Evolutionary conservation across 2,329 filamentous ascomycete genomes (phyloP).

Genomic region (Alternaria longipes): DNA sequence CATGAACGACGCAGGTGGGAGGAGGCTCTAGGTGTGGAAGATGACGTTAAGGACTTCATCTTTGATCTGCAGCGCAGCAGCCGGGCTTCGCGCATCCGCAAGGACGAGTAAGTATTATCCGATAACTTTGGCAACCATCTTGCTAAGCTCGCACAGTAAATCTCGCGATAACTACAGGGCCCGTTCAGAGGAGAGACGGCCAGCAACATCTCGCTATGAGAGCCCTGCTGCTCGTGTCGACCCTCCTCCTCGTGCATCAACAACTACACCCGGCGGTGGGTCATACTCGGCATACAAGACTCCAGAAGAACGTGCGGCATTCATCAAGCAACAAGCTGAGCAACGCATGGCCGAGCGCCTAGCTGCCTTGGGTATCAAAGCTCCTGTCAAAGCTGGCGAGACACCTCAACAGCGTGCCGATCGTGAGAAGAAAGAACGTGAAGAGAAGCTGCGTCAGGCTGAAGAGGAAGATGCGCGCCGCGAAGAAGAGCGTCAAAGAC

Average conservation of each 20-base stretch:
- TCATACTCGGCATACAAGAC: slow-evolving; percentile 88
- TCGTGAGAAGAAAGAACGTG: slow-evolving; percentile 85
- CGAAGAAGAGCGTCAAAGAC: slow-evolving; percentile 84
- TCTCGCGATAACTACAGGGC: slow-evolving; percentile 46
- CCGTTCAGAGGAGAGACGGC: slow-evolving; percentile 50
- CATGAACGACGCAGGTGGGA: slow-evolving; percentile 96
- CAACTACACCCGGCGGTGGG: slow-evolving; percentile 64
- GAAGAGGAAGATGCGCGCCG: slow-evolving; percentile 93
- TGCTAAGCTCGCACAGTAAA: slow-evolving; percentile 30
- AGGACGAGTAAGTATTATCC: slow-evolving; percentile 63
- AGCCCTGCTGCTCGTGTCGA: slow-evolving; percentile 58
- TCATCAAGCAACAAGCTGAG: slow-evolving; percentile 96
- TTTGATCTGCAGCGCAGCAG: slow-evolving; percentile 92
- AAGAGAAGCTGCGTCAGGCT: slow-evolving; percentile 85
- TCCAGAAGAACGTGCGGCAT: slow-evolving; percentile 90
- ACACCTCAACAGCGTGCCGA: slow-evolving; percentile 84
- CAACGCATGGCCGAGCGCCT: slow-evolving; percentile 96
- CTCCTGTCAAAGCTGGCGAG: slow-evolving; percentile 80
- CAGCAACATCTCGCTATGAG: slow-evolving; percentile 56
- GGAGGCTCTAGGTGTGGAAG: slow-evolving; percentile 93
- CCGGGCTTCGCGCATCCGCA: slow-evolving; percentile 74
- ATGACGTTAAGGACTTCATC: slow-evolving; percentile 97
- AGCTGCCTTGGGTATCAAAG: slow-evolving; percentile 90
- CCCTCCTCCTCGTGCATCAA: slow-evolving; percentile 64
- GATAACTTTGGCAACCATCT: neutral